Percentiles rank a stretch among this genome's conserved stretches.
These are phyloP conservation scores for Aspergillus sp. DNA, from an alignment of 2,329 filamentous ascomycete species.

Conservation along the genomic window DNA sequence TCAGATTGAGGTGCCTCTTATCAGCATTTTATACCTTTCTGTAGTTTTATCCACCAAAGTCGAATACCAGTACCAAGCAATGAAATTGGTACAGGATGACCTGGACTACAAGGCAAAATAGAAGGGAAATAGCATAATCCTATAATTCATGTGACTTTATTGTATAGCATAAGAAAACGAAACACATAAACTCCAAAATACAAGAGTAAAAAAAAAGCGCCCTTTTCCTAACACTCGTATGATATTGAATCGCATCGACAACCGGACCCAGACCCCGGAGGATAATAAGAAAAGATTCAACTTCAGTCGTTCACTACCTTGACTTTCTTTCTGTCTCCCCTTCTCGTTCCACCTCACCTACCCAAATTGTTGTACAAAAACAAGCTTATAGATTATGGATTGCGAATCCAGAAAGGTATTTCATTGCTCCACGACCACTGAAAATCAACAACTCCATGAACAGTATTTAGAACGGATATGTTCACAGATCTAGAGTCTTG, in stretches of 20 bases:
- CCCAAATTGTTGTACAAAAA: constrained; percentile 5
- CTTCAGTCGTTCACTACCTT: background rate
- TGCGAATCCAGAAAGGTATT: background rate
- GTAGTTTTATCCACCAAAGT: background rate
- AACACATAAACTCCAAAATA: constrained; percentile 2
- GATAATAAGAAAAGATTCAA: background rate
- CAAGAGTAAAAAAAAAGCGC: background rate
- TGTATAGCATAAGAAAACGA: background rate
- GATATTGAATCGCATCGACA: background rate
- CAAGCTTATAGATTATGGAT: constrained; percentile 2
- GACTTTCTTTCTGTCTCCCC: background rate
- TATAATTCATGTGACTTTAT: background rate
- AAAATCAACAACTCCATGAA: background rate
- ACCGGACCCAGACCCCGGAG: background rate
- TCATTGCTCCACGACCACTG: background rate
- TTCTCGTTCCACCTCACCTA: background rate
- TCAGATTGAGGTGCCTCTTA: background rate
- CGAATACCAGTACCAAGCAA: no score
- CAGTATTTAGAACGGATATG: constrained; percentile 2
- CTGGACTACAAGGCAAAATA: background rate
- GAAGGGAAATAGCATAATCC: background rate
- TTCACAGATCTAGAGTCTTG: constrained; percentile 43
- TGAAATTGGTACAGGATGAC: no score
- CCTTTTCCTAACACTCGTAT: constrained; percentile 7
- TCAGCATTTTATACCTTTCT: background rate